Evolutionary conservation across 1,284 basidiomycete genomes (phyloP).

Genomic region (Austroboletus niveus): DNA sequence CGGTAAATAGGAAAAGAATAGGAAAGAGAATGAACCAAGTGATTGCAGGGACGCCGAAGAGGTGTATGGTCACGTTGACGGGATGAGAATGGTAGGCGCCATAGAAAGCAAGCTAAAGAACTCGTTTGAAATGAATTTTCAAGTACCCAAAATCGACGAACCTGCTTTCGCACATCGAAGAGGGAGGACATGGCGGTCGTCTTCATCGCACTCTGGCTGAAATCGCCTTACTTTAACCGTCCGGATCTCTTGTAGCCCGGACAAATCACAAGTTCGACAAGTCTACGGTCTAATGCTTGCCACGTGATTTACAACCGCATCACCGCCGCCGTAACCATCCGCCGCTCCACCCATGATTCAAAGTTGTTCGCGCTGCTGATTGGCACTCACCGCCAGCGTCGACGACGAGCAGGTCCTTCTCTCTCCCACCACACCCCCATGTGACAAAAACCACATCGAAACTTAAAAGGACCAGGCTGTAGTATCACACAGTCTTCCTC

Average conservation of each 20-base stretch:
- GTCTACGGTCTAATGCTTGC: not conserved
- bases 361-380: conserved; percentile 82
- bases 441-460: no score
- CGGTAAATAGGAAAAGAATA: conserved; percentile 1
- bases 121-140: conserved; percentile 1
- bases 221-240: no score
- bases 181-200: conserved; percentile 41
- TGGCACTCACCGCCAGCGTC: conserved; percentile 91
- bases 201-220: no score
- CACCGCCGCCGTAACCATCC: not conserved
- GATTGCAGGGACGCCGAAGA: conserved; percentile 79
- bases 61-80: conserved; percentile 78
- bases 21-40: conserved; percentile 37
- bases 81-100: conserved; percentile 84
- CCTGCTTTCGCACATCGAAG: conserved; percentile 61
- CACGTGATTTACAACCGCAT: conserved; percentile 19
- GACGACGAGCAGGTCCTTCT: conserved; percentile 86
- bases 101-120: conserved; percentile 76
- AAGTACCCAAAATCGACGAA: conserved; percentile 22
- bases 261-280: no score
- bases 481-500: no score
- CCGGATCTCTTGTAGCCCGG: no score
- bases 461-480: no score
- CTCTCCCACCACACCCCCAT: not conserved
- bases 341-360: conserved; percentile 61